Evolutionary conservation across 2,329 filamentous ascomycete genomes (phyloP), one percentile per base, ranked within the genome.

Genomic region (Cladosporium sp.): DNA sequence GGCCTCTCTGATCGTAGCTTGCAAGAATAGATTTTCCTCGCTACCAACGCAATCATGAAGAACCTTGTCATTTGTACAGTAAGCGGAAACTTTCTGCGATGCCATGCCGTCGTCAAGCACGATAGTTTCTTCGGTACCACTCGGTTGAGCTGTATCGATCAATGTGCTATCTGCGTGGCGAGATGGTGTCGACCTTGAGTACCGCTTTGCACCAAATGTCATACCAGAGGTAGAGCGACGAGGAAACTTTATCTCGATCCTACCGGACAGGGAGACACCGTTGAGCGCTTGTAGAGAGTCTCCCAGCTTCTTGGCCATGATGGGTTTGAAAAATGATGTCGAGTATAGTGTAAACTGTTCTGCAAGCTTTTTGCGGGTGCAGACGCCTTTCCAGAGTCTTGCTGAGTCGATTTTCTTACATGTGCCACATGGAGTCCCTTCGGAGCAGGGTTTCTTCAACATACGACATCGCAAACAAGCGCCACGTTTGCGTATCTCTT

Each of bases 361-460:
- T 5, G 79, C 78, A 51, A 86, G 78, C 20, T 81, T 80, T 17
- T 81, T 83, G 14, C 84, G 77, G 45, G 85, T 78, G 63, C 84
- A 86, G 7, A 78, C 80, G 60, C 81, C 77, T 65, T 84, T 85
- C 84, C 84, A 86, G 19, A 86, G 64, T 40, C 84, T 77, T 37
- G 84, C 83, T 60, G 79, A 82, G 65, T 84, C 82, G n/a, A 86
- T 80, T 60, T 79, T 80, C 52, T 76, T 76, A 63, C 84, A 86
- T 9, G 82, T 84, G 25, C 74, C 80, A 67, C 84, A 86, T 15
- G 84, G 84, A 39, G 77, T 84, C 19, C 82, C 82, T 36, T 81
- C 81, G 8, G 83, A 85, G 64, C 84, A 86, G 47, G 82, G 81
- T 65, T 86, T 86, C 72, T 85, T 86, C 22, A 86, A 72, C 83